Evolutionary conservation across 2,329 filamentous ascomycete genomes (phyloP).

Genomic region (Lachnellula subtilissima): DNA sequence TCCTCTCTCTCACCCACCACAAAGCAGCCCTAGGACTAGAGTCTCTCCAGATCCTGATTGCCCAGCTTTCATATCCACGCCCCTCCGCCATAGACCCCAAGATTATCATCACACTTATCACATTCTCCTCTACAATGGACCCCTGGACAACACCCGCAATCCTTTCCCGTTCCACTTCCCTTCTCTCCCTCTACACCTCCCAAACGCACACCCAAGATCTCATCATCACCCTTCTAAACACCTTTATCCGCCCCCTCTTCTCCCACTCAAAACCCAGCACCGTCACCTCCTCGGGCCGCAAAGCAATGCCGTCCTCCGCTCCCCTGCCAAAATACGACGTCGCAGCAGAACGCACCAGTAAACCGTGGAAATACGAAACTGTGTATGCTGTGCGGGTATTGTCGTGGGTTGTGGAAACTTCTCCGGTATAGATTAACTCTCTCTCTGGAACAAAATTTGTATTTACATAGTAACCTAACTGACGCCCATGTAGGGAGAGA

Average conservation of each 20-base stretch:
- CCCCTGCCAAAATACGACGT: constrained; percentile 35
- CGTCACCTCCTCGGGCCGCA: constrained; percentile 54
- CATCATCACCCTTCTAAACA: constrained; percentile 52
- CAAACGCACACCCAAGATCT: constrained; percentile 32
- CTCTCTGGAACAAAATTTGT: too few relatives aligned
- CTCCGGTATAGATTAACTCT: constrained; percentile 41
- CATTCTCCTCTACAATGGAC: constrained; percentile 31
- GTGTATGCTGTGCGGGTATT: constrained; percentile 52
- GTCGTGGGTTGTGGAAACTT: constrained; percentile 52
- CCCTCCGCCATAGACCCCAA: background rate
- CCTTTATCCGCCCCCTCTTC: constrained; percentile 65
- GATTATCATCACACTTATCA: constrained; percentile 32
- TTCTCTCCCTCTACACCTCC: constrained; percentile 30
- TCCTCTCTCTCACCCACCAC: constrained; percentile 9
- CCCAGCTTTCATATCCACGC: background rate
- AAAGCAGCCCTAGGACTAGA: constrained; percentile 17
- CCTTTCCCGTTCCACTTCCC: constrained; percentile 26
- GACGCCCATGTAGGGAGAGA: constrained; percentile 30
- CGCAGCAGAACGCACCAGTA: constrained; percentile 37
- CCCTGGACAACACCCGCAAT: constrained; percentile 37
- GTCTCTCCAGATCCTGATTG: constrained; percentile 8
- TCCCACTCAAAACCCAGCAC: constrained; percentile 47
- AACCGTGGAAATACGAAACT: constrained; percentile 57
- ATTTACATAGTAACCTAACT: background rate
- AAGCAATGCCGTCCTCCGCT: constrained; percentile 42